phyloP scores from a whole-genome alignment of 768 basidiomycete species.

The Leucocoprinus leucothites region DNA sequence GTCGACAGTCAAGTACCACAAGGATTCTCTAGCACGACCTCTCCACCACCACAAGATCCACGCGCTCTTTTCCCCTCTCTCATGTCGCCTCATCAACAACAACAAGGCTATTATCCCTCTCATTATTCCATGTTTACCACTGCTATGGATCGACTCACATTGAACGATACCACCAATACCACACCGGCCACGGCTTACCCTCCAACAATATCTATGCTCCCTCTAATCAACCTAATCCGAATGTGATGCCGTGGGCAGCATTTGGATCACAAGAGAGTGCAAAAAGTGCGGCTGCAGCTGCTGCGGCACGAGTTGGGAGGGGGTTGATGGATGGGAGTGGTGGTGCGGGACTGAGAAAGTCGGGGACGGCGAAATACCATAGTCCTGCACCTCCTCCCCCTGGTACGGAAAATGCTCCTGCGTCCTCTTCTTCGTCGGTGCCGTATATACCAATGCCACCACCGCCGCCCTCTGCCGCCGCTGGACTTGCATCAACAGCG shows the following conservation, averaged over 20 bases:
- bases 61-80: slow-evolving; percentile 62
- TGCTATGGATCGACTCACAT: slow-evolving; percentile 28
- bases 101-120: slow-evolving; percentile 76
- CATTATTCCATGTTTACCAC: slow-evolving; percentile 68
- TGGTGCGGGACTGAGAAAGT: neutral
- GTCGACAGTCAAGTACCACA: slow-evolving; percentile 38
- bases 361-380: neutral
- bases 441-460: slow-evolving; percentile 12
- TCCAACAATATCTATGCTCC: too few relatives aligned
- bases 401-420: neutral
- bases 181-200: too few relatives aligned
- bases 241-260: neutral
- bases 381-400: slow-evolving; percentile 4
- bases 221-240: neutral
- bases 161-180: neutral
- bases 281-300: slow-evolving; percentile 23
- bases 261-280: slow-evolving; percentile 14
- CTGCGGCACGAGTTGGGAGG: slow-evolving; percentile 24
- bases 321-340: slow-evolving; percentile 13
- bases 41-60: slow-evolving; percentile 54
- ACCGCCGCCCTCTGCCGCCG: slow-evolving; percentile 8
- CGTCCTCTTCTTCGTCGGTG: neutral
- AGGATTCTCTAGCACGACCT: slow-evolving; percentile 61
- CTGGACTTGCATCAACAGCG: neutral
- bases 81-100: slow-evolving; percentile 77